Evolutionary conservation across 2,329 filamentous ascomycete species (phyloP), one percentile per base, ranked within the genome.

Genomic region (Ascochyta rabiei): DNA sequence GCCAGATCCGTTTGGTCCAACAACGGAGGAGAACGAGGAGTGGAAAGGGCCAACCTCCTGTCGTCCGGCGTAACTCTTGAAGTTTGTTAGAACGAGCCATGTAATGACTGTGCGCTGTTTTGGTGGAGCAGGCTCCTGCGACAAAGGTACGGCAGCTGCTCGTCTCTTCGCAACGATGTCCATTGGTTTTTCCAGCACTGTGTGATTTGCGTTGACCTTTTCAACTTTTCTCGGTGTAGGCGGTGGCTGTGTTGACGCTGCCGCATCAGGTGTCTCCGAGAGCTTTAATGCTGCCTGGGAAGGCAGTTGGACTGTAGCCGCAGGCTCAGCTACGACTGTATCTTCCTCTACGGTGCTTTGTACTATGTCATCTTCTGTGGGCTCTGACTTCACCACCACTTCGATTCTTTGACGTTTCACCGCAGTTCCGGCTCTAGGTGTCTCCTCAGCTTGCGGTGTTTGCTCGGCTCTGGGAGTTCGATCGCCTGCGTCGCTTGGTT

Each of bases 31-130:
- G 77, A 99, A 99, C 0, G 95, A 99, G 1, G 91, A 85, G 74
- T 99, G 95, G 74, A 99, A 99, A 0, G 95, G 95, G 0, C 95
- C 95, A 55, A 99, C 95, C 77, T 96, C 89, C 75, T 99, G 95
- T 58, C 90, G 83, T 4, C 95, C 95, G 15, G 95, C 95, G 74
- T 99, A 99, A 79, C 93, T 98, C 80, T 99, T 99, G 85, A 99
- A 99, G 76, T 99, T 99, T 62, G 86, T 96, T 64, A 99, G 82
- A 56, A 96, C 87, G 43, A 99, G 81, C 72, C 96, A 91, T 16
- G 91, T 95, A 62, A 99, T 93, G 48, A 98, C 93, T 61, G 95
- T 93, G 48, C 95, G 89, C 47, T 91, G 81, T 73, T 93, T 96
- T 1, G 92, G 90, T 0, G 84, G 87, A 0, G 84, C 85, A 23